phyloP scores from a whole-genome alignment of 192 early-diverging fungal genomes.

The Coemansia sp. region DNA sequence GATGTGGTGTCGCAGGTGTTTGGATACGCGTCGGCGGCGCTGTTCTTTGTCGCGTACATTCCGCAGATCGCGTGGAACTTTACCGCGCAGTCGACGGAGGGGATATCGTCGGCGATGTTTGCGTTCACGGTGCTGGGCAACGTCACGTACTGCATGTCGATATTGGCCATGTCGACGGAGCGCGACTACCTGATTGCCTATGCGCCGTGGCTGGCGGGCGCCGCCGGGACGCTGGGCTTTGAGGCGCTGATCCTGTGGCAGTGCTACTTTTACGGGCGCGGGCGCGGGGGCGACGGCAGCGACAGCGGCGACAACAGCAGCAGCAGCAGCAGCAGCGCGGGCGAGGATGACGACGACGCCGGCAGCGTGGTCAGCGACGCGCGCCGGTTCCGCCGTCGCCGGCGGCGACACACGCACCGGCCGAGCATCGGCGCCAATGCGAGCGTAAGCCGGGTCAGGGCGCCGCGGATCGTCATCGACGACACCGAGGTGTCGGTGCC shows the following conservation, averaged over 20 bases:
- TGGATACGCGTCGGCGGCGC: slow-evolving; percentile 67
- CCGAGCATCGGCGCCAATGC: slow-evolving; percentile 1
- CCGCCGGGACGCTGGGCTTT: slow-evolving; percentile 44
- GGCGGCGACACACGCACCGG: slow-evolving; percentile 12
- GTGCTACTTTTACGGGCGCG: slow-evolving; percentile 35
- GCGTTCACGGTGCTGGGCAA: slow-evolving; percentile 78
- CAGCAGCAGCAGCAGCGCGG: slow-evolving; percentile 1
- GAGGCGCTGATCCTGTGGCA: slow-evolving; percentile 43
- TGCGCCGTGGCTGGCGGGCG: slow-evolving; percentile 47
- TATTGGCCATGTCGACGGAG: slow-evolving; percentile 35
- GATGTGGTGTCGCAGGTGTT: slow-evolving; percentile 59
- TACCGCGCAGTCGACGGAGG: slow-evolving; percentile 66
- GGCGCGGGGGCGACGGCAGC: not conserved
- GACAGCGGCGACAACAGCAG: not conserved
- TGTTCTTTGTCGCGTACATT: slow-evolving; percentile 69
- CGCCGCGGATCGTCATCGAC: not conserved
- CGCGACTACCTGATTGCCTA: slow-evolving; percentile 34
- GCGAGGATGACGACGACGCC: slow-evolving; percentile 6
- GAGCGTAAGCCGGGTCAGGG: not conserved
- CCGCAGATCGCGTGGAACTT: slow-evolving; percentile 84
- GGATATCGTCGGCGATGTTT: slow-evolving; percentile 80
- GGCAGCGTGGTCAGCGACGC: slow-evolving; percentile 16
- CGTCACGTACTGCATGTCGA: slow-evolving; percentile 48
- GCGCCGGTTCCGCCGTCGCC: slow-evolving; percentile 13
- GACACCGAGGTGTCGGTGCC: too few relatives aligned